Conservation (phyloP, 2,329 filamentous ascomycete genomes). For the Monilinia polystroma region DNA sequence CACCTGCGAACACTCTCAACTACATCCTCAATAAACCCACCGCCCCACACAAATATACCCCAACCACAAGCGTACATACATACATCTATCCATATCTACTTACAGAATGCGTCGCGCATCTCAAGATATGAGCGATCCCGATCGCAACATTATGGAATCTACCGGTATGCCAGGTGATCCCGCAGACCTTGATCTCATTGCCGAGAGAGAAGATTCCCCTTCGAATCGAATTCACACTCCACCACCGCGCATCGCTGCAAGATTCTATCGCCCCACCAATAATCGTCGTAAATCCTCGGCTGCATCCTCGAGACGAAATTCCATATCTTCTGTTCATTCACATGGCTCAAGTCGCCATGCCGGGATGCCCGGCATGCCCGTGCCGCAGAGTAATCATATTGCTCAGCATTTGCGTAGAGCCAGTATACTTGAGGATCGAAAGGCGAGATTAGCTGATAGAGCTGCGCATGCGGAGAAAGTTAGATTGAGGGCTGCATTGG, state of each 20-base stretch:
- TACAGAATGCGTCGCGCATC: constrained; percentile 39
- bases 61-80: neutral
- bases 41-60: constrained; percentile 10
- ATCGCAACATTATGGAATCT: constrained; percentile 40
- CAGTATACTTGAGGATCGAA: constrained; percentile 77
- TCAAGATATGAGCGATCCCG: constrained; percentile 39
- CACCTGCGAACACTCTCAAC: constrained; percentile 9
- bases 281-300: constrained; percentile 72
- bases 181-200: constrained; percentile 36
- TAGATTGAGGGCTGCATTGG: constrained; percentile 69
- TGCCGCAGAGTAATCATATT: constrained; percentile 72
- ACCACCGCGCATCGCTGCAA: constrained; percentile 73
- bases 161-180: constrained; percentile 27
- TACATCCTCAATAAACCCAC: constrained; percentile 18
- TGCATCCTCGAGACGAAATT: constrained; percentile 76
- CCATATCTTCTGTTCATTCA: constrained; percentile 69
- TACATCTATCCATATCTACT: constrained; percentile 17
- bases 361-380: constrained; percentile 26
- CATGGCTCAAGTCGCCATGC: constrained; percentile 47
- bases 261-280: constrained; percentile 69
- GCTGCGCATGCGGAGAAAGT: constrained; percentile 84
- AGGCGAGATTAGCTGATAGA: constrained; percentile 74
- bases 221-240: constrained; percentile 53
- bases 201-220: constrained; percentile 33
- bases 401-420: constrained; percentile 77